These are phyloP conservation scores for Inosperma sp. DNA, from an alignment of 768 basidiomycete species.

Conservation along the genomic window DNA sequence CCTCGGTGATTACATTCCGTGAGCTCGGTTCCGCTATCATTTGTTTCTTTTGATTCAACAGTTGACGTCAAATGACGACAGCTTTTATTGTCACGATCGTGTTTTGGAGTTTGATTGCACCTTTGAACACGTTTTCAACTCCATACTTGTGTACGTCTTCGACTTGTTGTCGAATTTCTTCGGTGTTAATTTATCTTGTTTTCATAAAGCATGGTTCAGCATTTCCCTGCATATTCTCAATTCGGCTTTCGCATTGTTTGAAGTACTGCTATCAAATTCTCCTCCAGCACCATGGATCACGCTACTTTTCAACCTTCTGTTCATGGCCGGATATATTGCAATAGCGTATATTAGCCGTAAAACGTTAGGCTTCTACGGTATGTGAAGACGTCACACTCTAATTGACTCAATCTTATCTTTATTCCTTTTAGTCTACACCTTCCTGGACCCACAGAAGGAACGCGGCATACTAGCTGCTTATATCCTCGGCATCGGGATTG, in stretches of 20 bases:
- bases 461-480: conserved; percentile 50
- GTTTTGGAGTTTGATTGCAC: conserved; percentile 57
- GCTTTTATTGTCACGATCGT: conserved; percentile 62
- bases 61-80: conserved; percentile 18
- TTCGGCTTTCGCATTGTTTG: conserved; percentile 49
- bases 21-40: conserved; percentile 5
- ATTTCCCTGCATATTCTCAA: conserved; percentile 62
- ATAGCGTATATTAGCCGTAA: conserved; percentile 64
- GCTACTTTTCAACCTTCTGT: conserved; percentile 41
- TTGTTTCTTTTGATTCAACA: not conserved
- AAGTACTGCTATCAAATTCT: conserved; percentile 51
- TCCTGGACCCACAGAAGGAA: conserved; percentile 52
- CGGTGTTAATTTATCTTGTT: too few species aligned
- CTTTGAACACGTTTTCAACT: too few species aligned
- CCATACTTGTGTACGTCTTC: too few species aligned
- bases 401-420: not conserved
- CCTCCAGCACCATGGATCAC: conserved; percentile 50
- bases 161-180: too few species aligned
- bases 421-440: conserved; percentile 48
- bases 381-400: conserved; percentile 16
- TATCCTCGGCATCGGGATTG: conserved; percentile 55
- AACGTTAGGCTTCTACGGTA: conserved; percentile 63
- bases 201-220: too few species aligned
- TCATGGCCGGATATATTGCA: conserved; percentile 55
- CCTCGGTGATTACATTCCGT: conserved; percentile 46